Evolutionary conservation across 352 stramenopile species (phyloP).

Genomic region (Pythium pyrilobum): DNA sequence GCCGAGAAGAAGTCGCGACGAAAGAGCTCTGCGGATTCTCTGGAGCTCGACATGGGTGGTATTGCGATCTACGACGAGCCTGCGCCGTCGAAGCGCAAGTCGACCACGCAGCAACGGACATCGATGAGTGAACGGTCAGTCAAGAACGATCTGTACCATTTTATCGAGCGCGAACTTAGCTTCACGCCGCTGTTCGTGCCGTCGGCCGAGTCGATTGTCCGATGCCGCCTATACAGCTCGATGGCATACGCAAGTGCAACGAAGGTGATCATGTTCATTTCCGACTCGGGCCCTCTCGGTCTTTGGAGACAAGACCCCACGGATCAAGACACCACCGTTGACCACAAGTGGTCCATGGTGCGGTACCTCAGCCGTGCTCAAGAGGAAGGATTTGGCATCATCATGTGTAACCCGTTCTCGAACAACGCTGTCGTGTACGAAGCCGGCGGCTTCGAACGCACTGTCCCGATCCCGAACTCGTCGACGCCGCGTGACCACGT

Average conservation of each 20-base stretch:
- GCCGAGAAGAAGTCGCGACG: slow-evolving; percentile 25
- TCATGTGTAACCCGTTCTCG: slow-evolving; percentile 85
- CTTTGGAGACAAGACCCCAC: slow-evolving; percentile 80
- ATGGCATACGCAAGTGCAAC: slow-evolving; percentile 87
- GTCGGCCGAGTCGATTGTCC: slow-evolving; percentile 80
- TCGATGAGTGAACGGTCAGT: slow-evolving; percentile 41
- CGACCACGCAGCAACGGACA: slow-evolving; percentile 26
- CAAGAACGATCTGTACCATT: slow-evolving; percentile 85
- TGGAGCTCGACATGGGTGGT: slow-evolving; percentile 74
- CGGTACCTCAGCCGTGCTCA: slow-evolving; percentile 79
- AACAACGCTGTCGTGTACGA: slow-evolving; percentile 88
- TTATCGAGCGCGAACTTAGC: slow-evolving; percentile 81
- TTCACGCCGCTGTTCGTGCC: slow-evolving; percentile 84
- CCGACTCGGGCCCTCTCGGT: slow-evolving; percentile 77
- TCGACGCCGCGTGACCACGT: slow-evolving; percentile 81
- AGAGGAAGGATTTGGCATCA: slow-evolving; percentile 81
- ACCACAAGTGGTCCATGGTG: slow-evolving; percentile 88
- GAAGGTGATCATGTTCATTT: slow-evolving; percentile 83
- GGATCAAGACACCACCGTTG: slow-evolving; percentile 41
- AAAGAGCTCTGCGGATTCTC: slow-evolving; percentile 73
- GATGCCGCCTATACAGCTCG: slow-evolving; percentile 83
- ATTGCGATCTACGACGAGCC: slow-evolving; percentile 74
- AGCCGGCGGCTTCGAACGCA: slow-evolving; percentile 81
- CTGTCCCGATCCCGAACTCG: slow-evolving; percentile 81
- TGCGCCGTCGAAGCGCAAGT: slow-evolving; percentile 27